Evolutionary conservation across 495 filamentous ascomycete species (phyloP), one percentile per base, ranked within the genome.

Genomic region (Podospora fimiseda): DNA sequence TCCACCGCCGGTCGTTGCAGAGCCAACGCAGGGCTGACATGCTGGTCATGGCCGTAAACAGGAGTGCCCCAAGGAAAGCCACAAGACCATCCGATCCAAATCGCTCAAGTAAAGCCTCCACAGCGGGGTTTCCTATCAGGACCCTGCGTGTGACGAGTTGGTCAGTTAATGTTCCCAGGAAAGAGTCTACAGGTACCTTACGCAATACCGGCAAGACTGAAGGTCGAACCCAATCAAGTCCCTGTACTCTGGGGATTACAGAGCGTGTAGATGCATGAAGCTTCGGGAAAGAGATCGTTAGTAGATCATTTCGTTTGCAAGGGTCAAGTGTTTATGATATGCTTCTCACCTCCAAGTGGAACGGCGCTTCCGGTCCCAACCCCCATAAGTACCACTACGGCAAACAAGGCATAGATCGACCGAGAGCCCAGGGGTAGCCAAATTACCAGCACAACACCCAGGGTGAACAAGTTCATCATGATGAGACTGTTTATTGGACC

Each of bases 361-460:
- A 68, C 63, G 38, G 60, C 59, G 7, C 59, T 60, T 4, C 65
- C 65, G 2, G 61, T 68, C 0, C 63, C 63, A 9, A 64, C 50
- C 13, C 65, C 65, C 55, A 68, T 59, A 1, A 60, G 41, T 30
- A 60, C 45, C 0, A 57, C 52, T 3, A 64, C 61, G 20, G 53
- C 51, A 48, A 55, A 65, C 37, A 66, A 50, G 4, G 53, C 61
- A 4, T 15, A 18, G 8, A 56, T 20, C 1, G 55, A 46, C 15
- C 44, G 50, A 0, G 52, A 56, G 20, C 65, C 63, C 23, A 62
- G 36, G 5, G 61, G 65, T 1, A 68, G 43, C 61, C 61, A 66
- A 8, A 65, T 36, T 2, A 23, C 50, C 11, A 62, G 21, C 1
- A 61, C 57, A 5, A 48, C 50, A 3, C 62, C 20, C 27, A 68